Evolutionary conservation across 1,284 basidiomycete genomes (phyloP).

Genomic region (Apiotrichum siamense): DNA sequence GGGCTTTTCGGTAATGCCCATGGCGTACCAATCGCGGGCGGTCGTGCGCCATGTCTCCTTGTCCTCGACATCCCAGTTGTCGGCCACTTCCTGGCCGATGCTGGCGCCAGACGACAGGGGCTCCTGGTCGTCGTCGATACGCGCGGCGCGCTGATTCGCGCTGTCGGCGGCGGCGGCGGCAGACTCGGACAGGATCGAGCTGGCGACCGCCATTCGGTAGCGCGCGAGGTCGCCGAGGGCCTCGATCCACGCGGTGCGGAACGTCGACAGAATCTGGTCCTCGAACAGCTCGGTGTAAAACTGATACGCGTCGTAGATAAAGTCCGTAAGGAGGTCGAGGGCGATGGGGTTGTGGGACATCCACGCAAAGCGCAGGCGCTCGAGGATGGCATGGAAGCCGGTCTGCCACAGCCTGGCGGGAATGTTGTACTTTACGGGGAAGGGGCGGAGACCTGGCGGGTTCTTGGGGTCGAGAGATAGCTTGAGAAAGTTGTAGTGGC

Average conservation of each 20-base stretch:
- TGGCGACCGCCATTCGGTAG: conserved; percentile 86
- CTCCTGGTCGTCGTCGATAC: conserved; percentile 27
- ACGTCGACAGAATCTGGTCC: conserved; percentile 63
- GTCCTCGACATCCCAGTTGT: conserved; percentile 81
- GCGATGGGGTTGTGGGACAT: conserved; percentile 36
- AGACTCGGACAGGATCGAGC: conserved; percentile 42
- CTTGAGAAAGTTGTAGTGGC: conserved; percentile 78
- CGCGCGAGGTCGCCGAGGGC: conserved; percentile 91
- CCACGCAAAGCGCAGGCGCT: conserved; percentile 77
- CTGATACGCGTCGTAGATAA: conserved; percentile 90
- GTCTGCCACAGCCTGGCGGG: conserved; percentile 88
- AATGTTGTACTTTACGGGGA: conserved; percentile 91
- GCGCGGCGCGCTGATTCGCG: not conserved
- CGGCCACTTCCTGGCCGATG: conserved; percentile 82
- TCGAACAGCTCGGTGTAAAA: conserved; percentile 89
- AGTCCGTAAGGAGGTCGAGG: conserved; percentile 73
- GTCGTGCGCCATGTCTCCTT: conserved; percentile 86
- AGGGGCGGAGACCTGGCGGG: conserved; percentile 76
- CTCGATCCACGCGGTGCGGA: conserved; percentile 85
- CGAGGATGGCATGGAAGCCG: conserved; percentile 82
- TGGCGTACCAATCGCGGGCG: conserved; percentile 87
- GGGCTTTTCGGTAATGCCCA: conserved; percentile 79
- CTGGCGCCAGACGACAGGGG: conserved; percentile 53
- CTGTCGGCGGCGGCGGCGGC: conserved; percentile 19
- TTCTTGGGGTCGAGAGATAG: conserved; percentile 79